Evolutionary conservation across 495 filamentous ascomycete species (phyloP), one percentile per base, ranked within the genome.

Genomic region (Niebla homalea): DNA sequence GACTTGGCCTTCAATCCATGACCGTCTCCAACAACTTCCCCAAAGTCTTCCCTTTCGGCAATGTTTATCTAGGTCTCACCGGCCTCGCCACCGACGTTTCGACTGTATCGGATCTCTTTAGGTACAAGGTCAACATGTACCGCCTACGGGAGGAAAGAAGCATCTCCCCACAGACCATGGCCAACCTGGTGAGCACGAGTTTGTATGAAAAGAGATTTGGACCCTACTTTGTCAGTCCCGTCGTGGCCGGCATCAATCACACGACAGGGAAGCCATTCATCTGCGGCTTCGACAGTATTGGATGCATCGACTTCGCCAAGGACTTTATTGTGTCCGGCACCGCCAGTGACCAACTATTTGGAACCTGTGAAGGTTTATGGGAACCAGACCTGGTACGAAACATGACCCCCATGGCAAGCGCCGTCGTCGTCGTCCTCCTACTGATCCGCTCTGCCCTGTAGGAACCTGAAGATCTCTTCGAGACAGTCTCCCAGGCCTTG

Each of bases 111-210:
- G 92, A 98, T 70, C 86, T 96, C 56, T 92, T 98, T 77, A 88
- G 92, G 61, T 96, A 92, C 77, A 98, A 98, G 74, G 88, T 95
- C 60, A 98, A 98, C 76, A 89, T 98, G 87, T 98, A 98, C 79
- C 87, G 92, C 36, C 80, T 98, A 58, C 87, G 92, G 60, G 92
- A 98, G 72, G 92, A 97, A 73, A 89, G 92, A 57, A 75, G 85
- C 69, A 96, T 97, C 72, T 81, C 85, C 37, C 92, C 92, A 18
- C 75, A 85, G 68, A 98, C 92, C 42, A 81, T 97, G 70, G 90
- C 92, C 63, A 95, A 97, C 72, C 80, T 98, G 46, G 90, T 98
- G 60, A 87, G 80, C 62, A 84, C 78, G 53, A 80, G 75, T 51
- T 73, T 98, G 61, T 98, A 98, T 72, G 92, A 98, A 76, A 79